Evolutionary conservation across 768 basidiomycete species (phyloP), one percentile per base, ranked within the genome.

Genomic region (Suillus luteus): DNA sequence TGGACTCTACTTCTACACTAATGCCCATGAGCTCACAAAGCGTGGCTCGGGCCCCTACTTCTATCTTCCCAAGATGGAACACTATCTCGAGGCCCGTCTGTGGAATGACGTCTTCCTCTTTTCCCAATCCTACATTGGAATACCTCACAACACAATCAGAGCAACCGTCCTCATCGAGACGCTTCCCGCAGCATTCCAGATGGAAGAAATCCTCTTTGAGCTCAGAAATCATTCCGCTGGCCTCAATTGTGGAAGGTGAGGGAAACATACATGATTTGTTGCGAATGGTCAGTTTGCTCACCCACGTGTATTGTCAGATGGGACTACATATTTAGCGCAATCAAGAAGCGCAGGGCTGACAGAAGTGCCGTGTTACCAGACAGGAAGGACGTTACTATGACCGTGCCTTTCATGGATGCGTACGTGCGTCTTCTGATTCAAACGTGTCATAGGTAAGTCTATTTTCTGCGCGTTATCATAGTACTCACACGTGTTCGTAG

Each of bases 61-160:
- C 79, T 98, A 98, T 78, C 90, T 99, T 37, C 97, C 97, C 64
- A 99, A 99, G 83, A 98, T 99, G 93, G 96, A 99, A 78, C 95
- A 98, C 80, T 94, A 99, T 75, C 88, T 91, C 64, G 95, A 96
- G 75, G 95, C 95, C 9, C 91, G 95, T 71, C 87, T 97, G 52
- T 98, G 96, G 96, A 96, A 98, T 79, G 96, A 99, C 76, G 89
- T 97, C 68, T 99, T 99, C 82, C 82, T 88, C 71, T 93, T 99
- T 77, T 86, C 95, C 48, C 96, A 98, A 72, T 91, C 90, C 17
- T 95, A 94, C 72, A 85, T 98, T 68, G 85, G 90, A 66, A 85
- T 99, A 72, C 84, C 90, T 3, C 90, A 92, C 69, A 92, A 93
- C 70, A 92, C 88, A 31, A 91, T 99, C 74, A 86, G 97, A 43